phyloP scores from a whole-genome alignment of 306 rosid species.

The Dalbergia oliveri region DNA sequence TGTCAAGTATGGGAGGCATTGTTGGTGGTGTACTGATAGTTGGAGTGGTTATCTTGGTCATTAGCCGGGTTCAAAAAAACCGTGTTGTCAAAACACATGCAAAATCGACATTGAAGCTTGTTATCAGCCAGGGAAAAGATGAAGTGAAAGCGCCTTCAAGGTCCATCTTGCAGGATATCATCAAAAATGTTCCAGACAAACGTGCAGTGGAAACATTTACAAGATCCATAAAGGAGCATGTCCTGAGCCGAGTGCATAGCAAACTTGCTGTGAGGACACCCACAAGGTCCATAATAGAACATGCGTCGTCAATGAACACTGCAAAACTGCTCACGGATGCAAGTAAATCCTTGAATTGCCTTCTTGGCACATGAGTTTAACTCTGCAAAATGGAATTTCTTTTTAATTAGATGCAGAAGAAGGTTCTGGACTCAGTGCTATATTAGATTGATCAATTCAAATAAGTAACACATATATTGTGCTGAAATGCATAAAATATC shows the following conservation, averaged over 20 bases:
- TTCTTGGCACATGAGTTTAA: slow-evolving; percentile 16
- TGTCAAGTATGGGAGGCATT: slow-evolving; percentile 65
- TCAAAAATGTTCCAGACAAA: slow-evolving; percentile 49
- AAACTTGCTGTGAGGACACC: slow-evolving; percentile 31
- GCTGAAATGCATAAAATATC: neutral
- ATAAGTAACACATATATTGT: neutral
- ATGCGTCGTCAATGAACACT: slow-evolving; percentile 65
- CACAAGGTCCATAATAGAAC: slow-evolving; percentile 67
- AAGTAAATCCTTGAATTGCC: slow-evolving; percentile 62
- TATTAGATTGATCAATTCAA: too few species aligned
- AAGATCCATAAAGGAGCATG: slow-evolving; percentile 52
- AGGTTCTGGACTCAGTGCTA: slow-evolving; percentile 16
- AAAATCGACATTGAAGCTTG: slow-evolving; percentile 32
- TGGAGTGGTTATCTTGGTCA: slow-evolving; percentile 65
- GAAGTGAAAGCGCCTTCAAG: slow-evolving; percentile 39
- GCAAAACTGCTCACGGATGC: slow-evolving; percentile 93
- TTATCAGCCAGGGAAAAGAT: slow-evolving; percentile 29
- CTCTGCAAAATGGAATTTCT: neutral
- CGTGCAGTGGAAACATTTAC: slow-evolving; percentile 43
- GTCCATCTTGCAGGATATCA: slow-evolving; percentile 47
- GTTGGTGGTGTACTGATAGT: slow-evolving; percentile 59
- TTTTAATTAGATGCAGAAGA: slow-evolving; percentile 8
- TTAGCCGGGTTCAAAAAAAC: slow-evolving; percentile 51
- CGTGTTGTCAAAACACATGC: slow-evolving; percentile 46
- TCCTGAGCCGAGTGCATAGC: slow-evolving; percentile 37